These are phyloP conservation scores for Cenchrus fungigraminus DNA, from an alignment of 176 grass and related monocot genomes.

Conservation along the genomic window DNA sequence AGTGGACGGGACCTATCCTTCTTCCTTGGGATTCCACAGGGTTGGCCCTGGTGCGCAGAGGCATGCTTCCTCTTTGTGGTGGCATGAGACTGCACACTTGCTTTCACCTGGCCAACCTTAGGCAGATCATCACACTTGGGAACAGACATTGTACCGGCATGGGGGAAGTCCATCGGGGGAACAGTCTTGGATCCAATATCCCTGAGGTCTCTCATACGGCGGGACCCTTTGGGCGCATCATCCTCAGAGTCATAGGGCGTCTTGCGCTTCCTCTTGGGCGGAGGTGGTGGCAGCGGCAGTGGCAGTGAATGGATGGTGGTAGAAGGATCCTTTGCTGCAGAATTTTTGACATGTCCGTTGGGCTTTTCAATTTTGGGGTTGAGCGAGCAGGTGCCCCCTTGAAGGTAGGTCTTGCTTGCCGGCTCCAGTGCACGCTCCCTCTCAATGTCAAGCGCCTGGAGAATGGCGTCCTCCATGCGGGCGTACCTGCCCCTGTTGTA, in stretches of 20 bases:
- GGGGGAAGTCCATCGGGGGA: not conserved
- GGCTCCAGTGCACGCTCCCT: not conserved
- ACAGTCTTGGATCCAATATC: slow-evolving; percentile 54
- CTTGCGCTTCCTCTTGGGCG: slow-evolving; percentile 51
- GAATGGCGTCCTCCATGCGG: slow-evolving; percentile 62
- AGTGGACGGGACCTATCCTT: slow-evolving; percentile 68
- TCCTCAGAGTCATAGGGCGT: slow-evolving; percentile 80
- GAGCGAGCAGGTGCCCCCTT: not conserved
- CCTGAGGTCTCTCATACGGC: slow-evolving; percentile 73
- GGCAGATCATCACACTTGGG: slow-evolving; percentile 20
- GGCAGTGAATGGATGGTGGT: not conserved
- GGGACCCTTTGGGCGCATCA: slow-evolving; percentile 43
- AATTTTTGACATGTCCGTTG: not conserved
- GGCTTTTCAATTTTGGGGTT: not conserved
- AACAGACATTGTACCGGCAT: not conserved
- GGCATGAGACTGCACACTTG: slow-evolving; percentile 41
- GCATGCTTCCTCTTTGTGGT: slow-evolving; percentile 55
- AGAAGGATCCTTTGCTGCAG: not conserved
- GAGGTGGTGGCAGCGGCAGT: not conserved
- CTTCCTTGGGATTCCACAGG: slow-evolving; percentile 57
- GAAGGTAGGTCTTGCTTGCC: not conserved
- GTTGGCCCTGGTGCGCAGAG: slow-evolving; percentile 38
- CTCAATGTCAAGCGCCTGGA: slow-evolving; percentile 63
- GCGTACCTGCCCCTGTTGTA: slow-evolving; percentile 45
- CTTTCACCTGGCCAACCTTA: slow-evolving; percentile 28